Evolutionary conservation across 495 filamentous ascomycete genomes (phyloP).

Genomic region (Aspergillus diversus): DNA sequence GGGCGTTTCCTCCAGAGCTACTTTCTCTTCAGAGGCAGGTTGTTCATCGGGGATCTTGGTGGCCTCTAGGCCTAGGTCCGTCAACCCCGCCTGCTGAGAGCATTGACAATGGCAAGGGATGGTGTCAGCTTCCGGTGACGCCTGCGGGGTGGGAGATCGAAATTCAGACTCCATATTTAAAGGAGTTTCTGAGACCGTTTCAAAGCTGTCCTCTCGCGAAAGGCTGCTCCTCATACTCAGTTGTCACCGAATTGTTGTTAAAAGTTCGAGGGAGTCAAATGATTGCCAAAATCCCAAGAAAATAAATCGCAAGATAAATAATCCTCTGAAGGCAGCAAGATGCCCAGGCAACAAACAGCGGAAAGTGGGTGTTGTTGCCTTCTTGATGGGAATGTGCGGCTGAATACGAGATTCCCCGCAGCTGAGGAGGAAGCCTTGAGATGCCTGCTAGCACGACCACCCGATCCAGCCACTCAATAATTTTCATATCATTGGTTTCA

Average conservation of each 20-base stretch:
- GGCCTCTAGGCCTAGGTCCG: too few relatives aligned
- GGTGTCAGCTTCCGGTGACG: background rate
- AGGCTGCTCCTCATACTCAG: background rate
- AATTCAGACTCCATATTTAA: background rate
- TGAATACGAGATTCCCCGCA: conserved; percentile 1
- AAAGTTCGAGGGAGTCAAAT: background rate
- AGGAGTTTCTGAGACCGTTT: conserved; percentile 3
- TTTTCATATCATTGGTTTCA: too few relatives aligned
- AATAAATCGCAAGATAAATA: background rate
- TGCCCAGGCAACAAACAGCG: background rate
- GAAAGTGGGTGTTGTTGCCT: background rate
- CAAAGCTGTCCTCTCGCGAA: conserved; percentile 13
- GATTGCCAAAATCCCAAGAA: background rate
- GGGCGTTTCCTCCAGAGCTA: too few relatives aligned
- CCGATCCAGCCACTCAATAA: background rate
- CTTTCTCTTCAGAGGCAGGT: too few relatives aligned
- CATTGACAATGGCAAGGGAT: background rate
- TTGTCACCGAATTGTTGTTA: background rate
- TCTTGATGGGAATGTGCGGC: background rate
- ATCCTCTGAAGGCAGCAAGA: background rate
- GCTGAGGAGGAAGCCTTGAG: background rate
- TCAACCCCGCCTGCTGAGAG: background rate
- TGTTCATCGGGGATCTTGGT: too few relatives aligned
- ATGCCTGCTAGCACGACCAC: background rate
- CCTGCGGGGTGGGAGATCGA: background rate